Percentiles rank a stretch among this genome's conserved stretches.
Conservation (phyloP, 1,284 basidiomycete genomes). For the Albatrellus sp. region DNA sequence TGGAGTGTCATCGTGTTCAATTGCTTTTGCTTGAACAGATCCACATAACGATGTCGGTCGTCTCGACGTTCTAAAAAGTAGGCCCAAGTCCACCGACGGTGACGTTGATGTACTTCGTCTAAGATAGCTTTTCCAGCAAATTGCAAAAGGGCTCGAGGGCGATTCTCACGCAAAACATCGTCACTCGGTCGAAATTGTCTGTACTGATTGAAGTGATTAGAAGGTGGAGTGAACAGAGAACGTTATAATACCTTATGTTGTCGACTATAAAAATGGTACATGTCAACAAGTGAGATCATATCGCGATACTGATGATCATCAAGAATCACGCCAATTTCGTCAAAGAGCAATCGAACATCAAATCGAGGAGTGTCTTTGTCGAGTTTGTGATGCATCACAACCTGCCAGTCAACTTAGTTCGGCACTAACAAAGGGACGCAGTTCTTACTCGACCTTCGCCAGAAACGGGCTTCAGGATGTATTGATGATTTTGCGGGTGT, state of each 20-base stretch:
- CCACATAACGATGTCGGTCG: slow-evolving; percentile 76
- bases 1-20: slow-evolving; percentile 41
- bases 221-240: neutral
- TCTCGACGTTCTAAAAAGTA: slow-evolving; percentile 86
- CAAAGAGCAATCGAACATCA: slow-evolving; percentile 84
- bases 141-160: slow-evolving; percentile 61
- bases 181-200: slow-evolving; percentile 65
- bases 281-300: slow-evolving; percentile 86
- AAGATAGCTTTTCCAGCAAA: slow-evolving; percentile 82
- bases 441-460: slow-evolving; percentile 77
- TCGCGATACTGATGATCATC: slow-evolving; percentile 97
- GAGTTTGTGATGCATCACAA: slow-evolving; percentile 75
- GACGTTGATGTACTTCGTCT: slow-evolving; percentile 78
- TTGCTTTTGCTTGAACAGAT: slow-evolving; percentile 75
- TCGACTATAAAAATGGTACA: slow-evolving; percentile 94
- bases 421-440: neutral
- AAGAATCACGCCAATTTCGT: slow-evolving; percentile 88
- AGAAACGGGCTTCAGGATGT: slow-evolving; percentile 91
- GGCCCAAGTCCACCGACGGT: slow-evolving; percentile 84
- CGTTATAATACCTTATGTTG: slow-evolving; percentile 65
- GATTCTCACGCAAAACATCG: slow-evolving; percentile 51
- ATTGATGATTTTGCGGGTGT: slow-evolving; percentile 68
- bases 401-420: slow-evolving; percentile 25
- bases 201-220: slow-evolving; percentile 40
- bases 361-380: slow-evolving; percentile 71